Conservation (phyloP, 257 asterid species). For the Solanum pimpinellifolium region DNA sequence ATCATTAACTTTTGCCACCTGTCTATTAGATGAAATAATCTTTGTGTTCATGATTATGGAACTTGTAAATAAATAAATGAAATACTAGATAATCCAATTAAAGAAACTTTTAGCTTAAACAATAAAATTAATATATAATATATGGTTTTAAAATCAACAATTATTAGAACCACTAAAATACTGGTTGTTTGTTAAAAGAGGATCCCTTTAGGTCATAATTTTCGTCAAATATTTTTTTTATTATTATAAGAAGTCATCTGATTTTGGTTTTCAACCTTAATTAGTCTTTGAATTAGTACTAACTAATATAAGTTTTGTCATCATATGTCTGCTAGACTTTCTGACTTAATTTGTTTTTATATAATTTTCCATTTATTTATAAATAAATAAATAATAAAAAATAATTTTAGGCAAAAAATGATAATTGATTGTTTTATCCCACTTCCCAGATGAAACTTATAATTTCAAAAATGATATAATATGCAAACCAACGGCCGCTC, state of each 20-base stretch:
- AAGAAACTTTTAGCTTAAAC: neutral
- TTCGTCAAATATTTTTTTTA: neutral
- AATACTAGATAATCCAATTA: neutral
- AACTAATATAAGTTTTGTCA: neutral
- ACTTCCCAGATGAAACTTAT: neutral
- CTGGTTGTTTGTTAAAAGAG: neutral
- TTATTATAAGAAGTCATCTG: neutral
- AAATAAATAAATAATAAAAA: neutral
- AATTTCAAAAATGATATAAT: neutral
- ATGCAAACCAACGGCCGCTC: neutral
- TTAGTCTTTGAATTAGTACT: neutral
- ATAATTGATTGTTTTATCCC: neutral
- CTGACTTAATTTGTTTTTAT: neutral
- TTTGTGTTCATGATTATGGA: neutral
- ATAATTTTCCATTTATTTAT: neutral
- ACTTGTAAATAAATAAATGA: neutral
- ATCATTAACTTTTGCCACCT: neutral
- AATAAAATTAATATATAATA: neutral
- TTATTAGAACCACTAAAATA: neutral
- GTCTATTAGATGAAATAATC: neutral
- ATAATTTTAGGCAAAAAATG: neutral
- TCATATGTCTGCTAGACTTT: neutral
- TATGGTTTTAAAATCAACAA: neutral
- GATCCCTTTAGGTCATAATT: neutral
- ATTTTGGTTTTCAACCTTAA: neutral